Conservation (phyloP, 495 filamentous ascomycete species). For the Pyronema omphalodes region DNA sequence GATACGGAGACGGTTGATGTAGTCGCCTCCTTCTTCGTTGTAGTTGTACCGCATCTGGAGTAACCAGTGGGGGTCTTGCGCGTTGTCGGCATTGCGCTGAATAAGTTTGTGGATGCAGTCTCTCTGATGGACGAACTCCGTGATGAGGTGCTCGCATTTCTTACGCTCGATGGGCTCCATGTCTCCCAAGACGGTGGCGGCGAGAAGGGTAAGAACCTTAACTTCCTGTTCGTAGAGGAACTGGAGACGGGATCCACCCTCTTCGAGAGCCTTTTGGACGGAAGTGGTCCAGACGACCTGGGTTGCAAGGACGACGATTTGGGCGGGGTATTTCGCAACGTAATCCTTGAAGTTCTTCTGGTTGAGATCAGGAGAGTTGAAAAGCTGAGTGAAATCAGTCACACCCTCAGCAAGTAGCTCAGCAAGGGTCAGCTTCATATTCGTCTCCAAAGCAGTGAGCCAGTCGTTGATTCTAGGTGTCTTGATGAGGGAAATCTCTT, state of each 20-base stretch:
- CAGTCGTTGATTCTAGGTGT: constrained; percentile 96
- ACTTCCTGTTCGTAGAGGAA: constrained; percentile 57
- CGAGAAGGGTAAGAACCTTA: constrained; percentile 61
- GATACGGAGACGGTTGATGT: constrained; percentile 66
- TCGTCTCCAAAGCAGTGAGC: constrained; percentile 73
- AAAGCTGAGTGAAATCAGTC: constrained; percentile 54
- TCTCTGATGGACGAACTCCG: constrained; percentile 93
- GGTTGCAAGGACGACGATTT: constrained; percentile 89
- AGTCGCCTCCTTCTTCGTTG: constrained; percentile 51
- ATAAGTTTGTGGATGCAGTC: constrained; percentile 75
- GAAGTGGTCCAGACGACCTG: constrained; percentile 83
- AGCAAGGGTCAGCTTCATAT: constrained; percentile 85
- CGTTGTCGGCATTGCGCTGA: constrained; percentile 49
- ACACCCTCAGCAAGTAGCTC: constrained; percentile 77
- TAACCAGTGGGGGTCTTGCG: constrained; percentile 79
- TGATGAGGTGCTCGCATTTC: constrained; percentile 97
- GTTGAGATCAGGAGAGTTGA: constrained; percentile 46
- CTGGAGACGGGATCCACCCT: constrained; percentile 47
- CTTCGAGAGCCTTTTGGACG: constrained; percentile 54
- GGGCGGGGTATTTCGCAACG: constrained; percentile 65
- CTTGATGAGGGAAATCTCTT: constrained; percentile 75
- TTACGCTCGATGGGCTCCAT: constrained; percentile 71
- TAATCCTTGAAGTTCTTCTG: constrained; percentile 51
- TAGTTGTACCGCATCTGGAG: constrained; percentile 98
- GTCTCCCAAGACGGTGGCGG: constrained; percentile 75